Evolutionary conservation across 495 filamentous ascomycete genomes (phyloP), one percentile per base, ranked within the genome.

Genomic region (Rusavskia elegans): DNA sequence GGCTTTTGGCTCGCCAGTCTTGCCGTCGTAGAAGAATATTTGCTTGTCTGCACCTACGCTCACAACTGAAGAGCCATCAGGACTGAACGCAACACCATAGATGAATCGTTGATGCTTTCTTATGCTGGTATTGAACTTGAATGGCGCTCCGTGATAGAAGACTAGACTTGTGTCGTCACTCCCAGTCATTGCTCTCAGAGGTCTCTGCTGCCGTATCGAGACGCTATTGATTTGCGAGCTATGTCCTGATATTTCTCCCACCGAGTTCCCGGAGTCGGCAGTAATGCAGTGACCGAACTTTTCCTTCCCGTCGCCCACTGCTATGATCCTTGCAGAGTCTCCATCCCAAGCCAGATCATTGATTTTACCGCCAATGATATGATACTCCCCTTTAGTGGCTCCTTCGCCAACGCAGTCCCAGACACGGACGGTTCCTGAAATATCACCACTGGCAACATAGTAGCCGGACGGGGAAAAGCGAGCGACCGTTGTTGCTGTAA

Each of bases 271-370:
- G 61, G 84, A 89, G 61, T 97, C 93, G 61, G 87, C 90, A 7
- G 87, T 95, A 61, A 97, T 87, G 69, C 85, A 94, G 62, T 90
- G 89, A 16, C 92, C 93, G 66, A 84, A 95, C 49, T 86, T 78
- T 66, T 97, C 88, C 63, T 90, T 89, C 16, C 92, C 92, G 53
- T 96, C 83, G 21, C 92, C 92, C 19, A 97, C 93, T 10, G 90
- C 93, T 55, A 96, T 94, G 49, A 98, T 85, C 23, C 92, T 83
- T 69, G 95, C 89, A 48, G 84, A 89, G 65, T 98, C 92, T 45
- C 90, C 93, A 64, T 97, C 92, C 89, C 92, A 98, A 11, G 90
- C 88, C 46, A 98, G 72, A 63, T 97, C 92, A 63, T 92, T 92
- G 65, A 98, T 94, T 45, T 86, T 82, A 32, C 92, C 93, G 49